Base-by-base conservation (phyloP, 805 yeast species). In the Clavispora phyllophila region DNA sequence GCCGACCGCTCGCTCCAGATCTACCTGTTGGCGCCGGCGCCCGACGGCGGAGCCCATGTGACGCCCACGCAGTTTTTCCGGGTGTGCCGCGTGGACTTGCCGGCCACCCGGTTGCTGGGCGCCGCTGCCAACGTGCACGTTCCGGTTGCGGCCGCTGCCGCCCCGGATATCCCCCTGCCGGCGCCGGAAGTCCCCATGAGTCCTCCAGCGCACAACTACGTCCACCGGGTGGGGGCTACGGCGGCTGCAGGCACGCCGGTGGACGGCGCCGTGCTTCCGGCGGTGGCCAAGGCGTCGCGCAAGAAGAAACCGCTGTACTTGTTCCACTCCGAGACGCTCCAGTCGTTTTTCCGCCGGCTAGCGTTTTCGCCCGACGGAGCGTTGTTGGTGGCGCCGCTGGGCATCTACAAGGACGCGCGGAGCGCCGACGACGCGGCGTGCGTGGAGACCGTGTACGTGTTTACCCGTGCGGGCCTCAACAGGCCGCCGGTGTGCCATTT, bases 301-400 rank as follows among this genome's bases (percentile, higher is more conserved):
- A 38, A 22, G 12, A 24, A 19, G 20, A 33, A 34, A 15, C 36
- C 40, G 13, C 9, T 49, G 13, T 37, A 39, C 10, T 58, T 87
- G 5, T 88, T 85, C 55, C 93, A 89, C 56, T 81, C 89, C 47
- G 99, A 91, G 55, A 81, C 95, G 0, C 72, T 91, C 26, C 88
- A 88, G 43, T 85, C 96, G 0, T 93, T 93, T 57, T 93, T 93
- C 68, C 72, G 99, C 47, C 68, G 98, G 46, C 70, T 91, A 42
- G 64, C 83, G 1, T 88, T 91, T 57, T 84, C 96, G 0, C 96
- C 96, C 0, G 97, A 95, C 62, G 99, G 99, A 0, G 71, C 74
- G 42, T 60, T 93, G 29, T 65, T 93, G 25, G 64, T 91, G 23
- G 78, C 95, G 0, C 95, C 32, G 69, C 95, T 41, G 95, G 96